Evolutionary conservation across 2,329 filamentous ascomycete genomes (phyloP).

Genomic region (Clonostachys rosea): DNA sequence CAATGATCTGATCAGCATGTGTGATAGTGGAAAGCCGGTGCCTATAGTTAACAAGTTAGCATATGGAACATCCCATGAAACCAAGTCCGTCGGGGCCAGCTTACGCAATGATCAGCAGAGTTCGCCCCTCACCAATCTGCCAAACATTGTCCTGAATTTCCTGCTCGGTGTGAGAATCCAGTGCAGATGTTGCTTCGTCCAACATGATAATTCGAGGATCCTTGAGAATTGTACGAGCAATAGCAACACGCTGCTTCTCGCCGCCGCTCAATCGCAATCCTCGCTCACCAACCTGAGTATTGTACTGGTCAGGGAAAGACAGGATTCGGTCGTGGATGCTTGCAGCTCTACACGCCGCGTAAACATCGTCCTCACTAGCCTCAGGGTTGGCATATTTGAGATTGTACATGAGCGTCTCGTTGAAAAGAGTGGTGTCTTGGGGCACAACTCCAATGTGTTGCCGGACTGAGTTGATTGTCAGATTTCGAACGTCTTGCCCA

Average conservation of each 20-base stretch:
- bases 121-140: conserved; percentile 78
- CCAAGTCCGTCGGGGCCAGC: conserved; percentile 17
- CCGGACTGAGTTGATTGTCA: conserved; percentile 92
- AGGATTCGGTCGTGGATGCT: conserved; percentile 92
- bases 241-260: conserved; percentile 90
- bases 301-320: conserved; percentile 81
- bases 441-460: conserved; percentile 92
- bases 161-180: conserved; percentile 89
- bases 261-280: conserved; percentile 83
- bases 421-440: conserved; percentile 93
- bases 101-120: conserved; percentile 91
- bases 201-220: conserved; percentile 88
- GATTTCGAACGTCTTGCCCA: conserved; percentile 74
- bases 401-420: conserved; percentile 93
- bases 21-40: conserved; percentile 84
- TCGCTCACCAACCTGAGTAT: conserved; percentile 87
- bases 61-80: background rate
- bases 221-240: conserved; percentile 89
- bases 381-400: conserved; percentile 81
- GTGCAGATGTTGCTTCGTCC: conserved; percentile 86
- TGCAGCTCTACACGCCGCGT: conserved; percentile 76
- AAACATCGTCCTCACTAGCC: conserved; percentile 77
- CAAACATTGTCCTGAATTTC: conserved; percentile 86
- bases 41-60: conserved; percentile 26
- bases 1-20: conserved; percentile 79